A percentile compares a stretch with the other conserved stretches of the same genome.
These are phyloP conservation scores for Pyricularia sp. DNA, from an alignment of 2,329 filamentous ascomycete genomes.

Conservation along the genomic window DNA sequence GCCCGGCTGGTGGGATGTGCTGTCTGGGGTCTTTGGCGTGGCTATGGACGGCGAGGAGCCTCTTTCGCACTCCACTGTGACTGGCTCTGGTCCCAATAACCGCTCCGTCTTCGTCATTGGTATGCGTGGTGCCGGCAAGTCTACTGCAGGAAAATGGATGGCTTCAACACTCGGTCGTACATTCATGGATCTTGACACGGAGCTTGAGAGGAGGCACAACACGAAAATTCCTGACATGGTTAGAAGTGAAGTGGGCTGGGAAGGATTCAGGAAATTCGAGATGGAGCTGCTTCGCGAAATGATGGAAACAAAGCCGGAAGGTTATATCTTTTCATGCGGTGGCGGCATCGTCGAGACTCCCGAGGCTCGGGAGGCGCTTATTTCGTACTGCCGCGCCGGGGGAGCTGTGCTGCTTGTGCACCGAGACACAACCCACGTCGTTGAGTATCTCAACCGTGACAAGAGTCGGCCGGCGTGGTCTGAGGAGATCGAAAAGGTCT, in stretches of 20 bases:
- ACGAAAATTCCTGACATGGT: conserved; percentile 84
- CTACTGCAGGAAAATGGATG: conserved; percentile 83
- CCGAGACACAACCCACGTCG: conserved; percentile 76
- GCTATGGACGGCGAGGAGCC: conserved; percentile 66
- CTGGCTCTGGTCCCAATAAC: conserved; percentile 17
- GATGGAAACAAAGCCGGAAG: conserved; percentile 63
- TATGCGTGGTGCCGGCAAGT: conserved; percentile 96
- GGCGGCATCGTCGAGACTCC: conserved; percentile 86
- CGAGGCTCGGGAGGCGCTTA: conserved; percentile 67
- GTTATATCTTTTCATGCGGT: conserved; percentile 84
- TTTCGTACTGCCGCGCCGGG: conserved; percentile 54
- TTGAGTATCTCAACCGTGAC: conserved; percentile 81
- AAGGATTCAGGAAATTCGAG: conserved; percentile 76
- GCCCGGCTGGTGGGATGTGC: conserved; percentile 96
- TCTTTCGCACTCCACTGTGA: conserved; percentile 6
- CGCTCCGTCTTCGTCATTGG: conserved; percentile 88
- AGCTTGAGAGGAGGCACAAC: conserved; percentile 66
- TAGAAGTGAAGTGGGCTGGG: conserved; percentile 64
- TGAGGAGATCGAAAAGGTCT: conserved; percentile 86
- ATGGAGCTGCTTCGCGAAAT: conserved; percentile 62
- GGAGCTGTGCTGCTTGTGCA: conserved; percentile 82
- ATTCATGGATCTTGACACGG: conserved; percentile 79
- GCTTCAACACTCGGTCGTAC: conserved; percentile 64
- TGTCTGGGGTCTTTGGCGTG: conserved; percentile 70
- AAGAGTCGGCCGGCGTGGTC: conserved; percentile 88